phyloP scores from a whole-genome alignment of 805 yeast genomes.

The Schwanniomyces sp. region DNA sequence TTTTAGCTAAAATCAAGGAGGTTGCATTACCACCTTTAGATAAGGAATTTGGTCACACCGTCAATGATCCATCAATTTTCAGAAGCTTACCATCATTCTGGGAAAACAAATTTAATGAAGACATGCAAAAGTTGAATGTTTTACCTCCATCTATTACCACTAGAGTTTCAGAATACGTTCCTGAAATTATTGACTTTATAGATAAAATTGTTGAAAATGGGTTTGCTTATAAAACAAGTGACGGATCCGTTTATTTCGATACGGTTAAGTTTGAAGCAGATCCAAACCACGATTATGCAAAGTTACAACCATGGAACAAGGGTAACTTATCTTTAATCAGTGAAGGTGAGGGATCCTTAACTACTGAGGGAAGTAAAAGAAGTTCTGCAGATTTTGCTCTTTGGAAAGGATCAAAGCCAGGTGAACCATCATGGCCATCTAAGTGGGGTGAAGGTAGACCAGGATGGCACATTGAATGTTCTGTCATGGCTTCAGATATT shows the following conservation, averaged over 20 bases:
- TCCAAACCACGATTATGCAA: constrained; percentile 82
- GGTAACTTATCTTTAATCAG: constrained; percentile 81
- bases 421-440: constrained; percentile 94
- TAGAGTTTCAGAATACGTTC: constrained; percentile 92
- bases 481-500: constrained; percentile 95
- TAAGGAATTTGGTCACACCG: constrained; percentile 64
- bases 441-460: constrained; percentile 99
- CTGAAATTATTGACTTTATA: constrained; percentile 85
- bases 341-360: constrained; percentile 92
- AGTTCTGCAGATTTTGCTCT: constrained; percentile 88
- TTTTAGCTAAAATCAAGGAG: constrained; percentile 61
- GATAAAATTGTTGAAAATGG: constrained; percentile 73
- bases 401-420: constrained; percentile 96
- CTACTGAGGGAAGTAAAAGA: constrained; percentile 59
- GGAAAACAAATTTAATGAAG: constrained; percentile 83
- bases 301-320: constrained; percentile 97
- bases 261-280: constrained; percentile 75
- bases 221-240: constrained; percentile 77
- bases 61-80: constrained; percentile 84
- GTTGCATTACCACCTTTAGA: constrained; percentile 76
- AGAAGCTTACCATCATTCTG: constrained; percentile 80
- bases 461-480: constrained; percentile 99
- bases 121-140: constrained; percentile 84
- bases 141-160: constrained; percentile 84
- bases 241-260: constrained; percentile 96